Evolutionary conservation across 306 rosid genomes (phyloP).

Genomic region (Purshia tridentata): DNA sequence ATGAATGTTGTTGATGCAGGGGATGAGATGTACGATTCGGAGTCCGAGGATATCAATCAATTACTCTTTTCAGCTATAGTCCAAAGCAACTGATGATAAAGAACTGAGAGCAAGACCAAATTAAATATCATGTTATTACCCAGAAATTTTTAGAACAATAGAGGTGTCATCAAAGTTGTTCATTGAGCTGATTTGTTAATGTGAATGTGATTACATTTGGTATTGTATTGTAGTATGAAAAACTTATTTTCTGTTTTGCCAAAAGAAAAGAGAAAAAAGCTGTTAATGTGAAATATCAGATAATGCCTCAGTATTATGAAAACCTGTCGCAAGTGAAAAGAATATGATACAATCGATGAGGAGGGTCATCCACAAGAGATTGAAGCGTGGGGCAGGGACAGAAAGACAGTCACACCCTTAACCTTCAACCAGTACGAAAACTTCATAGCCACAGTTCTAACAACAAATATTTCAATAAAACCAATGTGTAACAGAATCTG

Average conservation of each 20-base stretch:
- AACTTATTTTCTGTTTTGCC: background rate
- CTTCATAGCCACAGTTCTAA: too few species aligned
- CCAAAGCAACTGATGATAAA: constrained; percentile 35
- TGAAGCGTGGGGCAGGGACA: too few species aligned
- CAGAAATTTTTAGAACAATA: background rate
- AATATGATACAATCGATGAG: too few species aligned
- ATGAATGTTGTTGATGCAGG: constrained; percentile 49
- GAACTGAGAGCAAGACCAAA: background rate
- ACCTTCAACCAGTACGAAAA: too few species aligned
- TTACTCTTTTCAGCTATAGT: constrained; percentile 81
- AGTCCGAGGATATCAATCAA: constrained; percentile 59
- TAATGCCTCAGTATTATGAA: too few species aligned
- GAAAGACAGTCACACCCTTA: too few species aligned
- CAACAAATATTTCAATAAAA: background rate
- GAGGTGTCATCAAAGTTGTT: background rate
- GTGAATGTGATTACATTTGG: background rate
- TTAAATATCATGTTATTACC: background rate
- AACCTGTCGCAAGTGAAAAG: too few species aligned
- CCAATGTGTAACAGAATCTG: background rate
- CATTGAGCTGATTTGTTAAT: background rate
- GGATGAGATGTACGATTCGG: constrained; percentile 48
- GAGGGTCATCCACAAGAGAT: too few species aligned
- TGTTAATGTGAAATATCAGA: too few species aligned
- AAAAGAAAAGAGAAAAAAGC: too few species aligned
- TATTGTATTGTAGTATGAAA: background rate